Base-by-base conservation (phyloP, 805 yeast genomes). In the Candida morakotiae region DNA sequence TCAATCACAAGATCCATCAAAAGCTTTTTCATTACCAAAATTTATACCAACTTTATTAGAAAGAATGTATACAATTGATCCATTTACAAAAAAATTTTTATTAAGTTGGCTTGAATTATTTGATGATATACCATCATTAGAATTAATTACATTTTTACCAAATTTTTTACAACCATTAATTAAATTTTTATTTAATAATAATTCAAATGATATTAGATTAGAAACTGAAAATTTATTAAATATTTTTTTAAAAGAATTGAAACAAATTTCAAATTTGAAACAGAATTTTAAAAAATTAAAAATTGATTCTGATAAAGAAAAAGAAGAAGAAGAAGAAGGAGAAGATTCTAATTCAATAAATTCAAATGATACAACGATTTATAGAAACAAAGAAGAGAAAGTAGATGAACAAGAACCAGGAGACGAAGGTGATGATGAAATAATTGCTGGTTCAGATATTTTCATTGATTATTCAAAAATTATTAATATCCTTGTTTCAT, bases 21-120 rank as follows among this genome's bases (percentile, higher is more conserved):
- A 66, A 47, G 94, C 96, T 0, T 91, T 91, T 52, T 83, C 93
- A 5, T 64, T 93, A 28, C 83, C 87, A 0, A 83, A 83, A 50
- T 93, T 93, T 60, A 86, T 93, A 26, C 98, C 98, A 0, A 67
- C 94, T n/a, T 62, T 93, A 30, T 79, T 84, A 44, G 98, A 93
- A 56, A 70, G 98, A 46, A 87, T 93, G 62, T 87, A 87, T 52
- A 89, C 93, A 1, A 83, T 87, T 22, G 94, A 93, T 50, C 96
- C 98, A 1, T 86, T 84, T 52, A 88, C 97, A 0, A 73, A 96
- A 46, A 83, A 87, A 64, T 93, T 93, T 52, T 65, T 93, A 39
- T 91, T 93, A 9, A 86, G 94, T 35, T 93, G 98, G 98, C 72
- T 93, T 33, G 83, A 87, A 45, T 74, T 93, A n/a, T 68, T 93